A percentile compares a stretch with the other conserved stretches of the same genome.
phyloP scores from a whole-genome alignment of 306 rosid genomes.

The Fagus sylvatica region DNA sequence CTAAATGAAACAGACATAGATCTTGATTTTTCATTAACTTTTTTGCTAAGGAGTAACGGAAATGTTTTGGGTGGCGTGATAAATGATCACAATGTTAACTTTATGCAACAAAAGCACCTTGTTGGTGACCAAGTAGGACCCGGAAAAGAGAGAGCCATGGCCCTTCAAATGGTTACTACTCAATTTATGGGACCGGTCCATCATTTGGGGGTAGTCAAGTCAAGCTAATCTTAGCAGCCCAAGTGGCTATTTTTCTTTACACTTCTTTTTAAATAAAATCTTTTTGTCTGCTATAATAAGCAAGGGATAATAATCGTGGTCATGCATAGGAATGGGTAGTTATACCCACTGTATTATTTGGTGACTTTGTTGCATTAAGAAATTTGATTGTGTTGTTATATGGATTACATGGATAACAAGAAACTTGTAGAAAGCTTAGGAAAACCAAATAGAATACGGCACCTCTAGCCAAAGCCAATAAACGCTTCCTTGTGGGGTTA shows the following conservation, averaged over 20 bases:
- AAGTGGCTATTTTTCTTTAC: conserved; percentile 24
- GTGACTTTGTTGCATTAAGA: too few relatives aligned
- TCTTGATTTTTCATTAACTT: neutral
- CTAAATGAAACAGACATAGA: neutral
- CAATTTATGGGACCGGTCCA: conserved; percentile 24
- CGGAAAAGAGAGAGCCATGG: neutral
- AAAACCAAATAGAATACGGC: too few relatives aligned
- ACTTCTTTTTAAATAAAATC: neutral
- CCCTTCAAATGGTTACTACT: conserved; percentile 8
- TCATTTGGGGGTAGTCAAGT: conserved; percentile 42
- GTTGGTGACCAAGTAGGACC: conserved; percentile 4
- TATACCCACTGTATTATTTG: neutral
- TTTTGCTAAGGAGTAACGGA: neutral
- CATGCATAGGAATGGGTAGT: conserved; percentile 15
- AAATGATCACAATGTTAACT: neutral
- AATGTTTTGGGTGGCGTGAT: neutral
- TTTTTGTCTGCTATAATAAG: neutral
- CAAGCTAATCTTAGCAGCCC: conserved; percentile 35
- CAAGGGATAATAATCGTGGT: neutral
- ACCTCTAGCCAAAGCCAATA: neutral
- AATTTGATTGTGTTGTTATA: too few relatives aligned
- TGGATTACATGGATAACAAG: too few relatives aligned
- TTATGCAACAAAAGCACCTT: neutral
- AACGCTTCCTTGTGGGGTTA: neutral
- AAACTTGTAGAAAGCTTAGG: too few relatives aligned